Percentiles rank a stretch among this genome's conserved stretches.
These are phyloP conservation scores for Calvatia gigantea DNA, from an alignment of 768 basidiomycete genomes.

Conservation along the genomic window DNA sequence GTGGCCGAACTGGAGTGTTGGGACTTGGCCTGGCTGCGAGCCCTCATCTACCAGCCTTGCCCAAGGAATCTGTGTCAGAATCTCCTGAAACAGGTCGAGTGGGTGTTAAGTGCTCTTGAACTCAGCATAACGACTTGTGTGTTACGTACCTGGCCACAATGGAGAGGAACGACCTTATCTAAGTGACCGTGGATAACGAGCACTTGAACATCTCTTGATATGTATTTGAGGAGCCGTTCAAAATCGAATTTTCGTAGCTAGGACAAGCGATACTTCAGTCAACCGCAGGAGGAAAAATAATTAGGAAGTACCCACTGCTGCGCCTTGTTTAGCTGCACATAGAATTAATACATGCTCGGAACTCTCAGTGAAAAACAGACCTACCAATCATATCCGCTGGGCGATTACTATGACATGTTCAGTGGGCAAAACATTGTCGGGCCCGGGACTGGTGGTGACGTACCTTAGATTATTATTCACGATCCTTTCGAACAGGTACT, in stretches of 20 bases:
- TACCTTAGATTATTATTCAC: slow-evolving; percentile 14
- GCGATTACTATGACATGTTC: slow-evolving; percentile 17
- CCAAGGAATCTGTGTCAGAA: slow-evolving; percentile 34
- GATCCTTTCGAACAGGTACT: slow-evolving; percentile 20
- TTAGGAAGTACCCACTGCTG: slow-evolving; percentile 20
- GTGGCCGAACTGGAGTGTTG: slow-evolving; percentile 37
- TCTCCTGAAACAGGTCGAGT: slow-evolving; percentile 30
- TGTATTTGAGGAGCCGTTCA: slow-evolving; percentile 21
- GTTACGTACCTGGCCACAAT: background rate
- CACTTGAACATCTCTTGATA: slow-evolving; percentile 31
- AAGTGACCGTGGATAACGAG: slow-evolving; percentile 38
- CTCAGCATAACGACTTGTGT: background rate
- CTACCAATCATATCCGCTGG: slow-evolving; percentile 25
- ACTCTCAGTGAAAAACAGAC: background rate
- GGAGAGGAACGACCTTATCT: slow-evolving; percentile 33
- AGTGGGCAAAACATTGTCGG: background rate
- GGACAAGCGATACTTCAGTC: background rate
- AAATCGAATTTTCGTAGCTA: slow-evolving; percentile 31
- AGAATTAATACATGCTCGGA: background rate
- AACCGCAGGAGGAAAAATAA: background rate
- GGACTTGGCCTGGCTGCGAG: slow-evolving; percentile 28
- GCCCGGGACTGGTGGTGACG: too few species aligned
- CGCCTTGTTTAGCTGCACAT: slow-evolving; percentile 23
- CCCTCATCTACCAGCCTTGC: slow-evolving; percentile 33
- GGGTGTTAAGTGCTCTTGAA: slow-evolving; percentile 4